A percentile compares a stretch with the other conserved stretches of the same genome.
Conservation (phyloP, 495 filamentous ascomycete genomes). For the Bathelium albidoporum region DNA sequence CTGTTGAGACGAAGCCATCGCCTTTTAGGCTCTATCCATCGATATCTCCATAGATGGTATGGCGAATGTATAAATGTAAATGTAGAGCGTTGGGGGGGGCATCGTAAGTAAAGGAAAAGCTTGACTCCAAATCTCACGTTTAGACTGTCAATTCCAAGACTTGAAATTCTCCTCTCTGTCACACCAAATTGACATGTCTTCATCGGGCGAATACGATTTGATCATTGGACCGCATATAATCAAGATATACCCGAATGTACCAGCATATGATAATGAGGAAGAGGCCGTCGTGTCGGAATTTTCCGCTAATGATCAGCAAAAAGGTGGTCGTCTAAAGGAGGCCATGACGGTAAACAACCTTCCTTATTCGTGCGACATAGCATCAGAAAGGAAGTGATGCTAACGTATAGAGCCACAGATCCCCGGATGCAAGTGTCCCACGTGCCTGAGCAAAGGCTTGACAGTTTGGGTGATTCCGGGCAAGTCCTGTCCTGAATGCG, state of each 20-base stretch:
- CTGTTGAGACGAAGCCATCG: too few relatives aligned
- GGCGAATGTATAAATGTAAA: too few relatives aligned
- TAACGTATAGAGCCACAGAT: conserved; percentile 17
- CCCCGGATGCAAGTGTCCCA: conserved; percentile 29
- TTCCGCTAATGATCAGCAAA: not conserved
- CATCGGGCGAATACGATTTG: not conserved
- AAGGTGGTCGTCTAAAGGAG: too few relatives aligned
- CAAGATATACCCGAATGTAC: not conserved
- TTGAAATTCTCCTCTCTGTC: not conserved
- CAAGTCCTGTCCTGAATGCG: conserved; percentile 30
- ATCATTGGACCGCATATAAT: not conserved
- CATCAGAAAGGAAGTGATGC: not conserved
- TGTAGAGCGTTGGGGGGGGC: too few relatives aligned
- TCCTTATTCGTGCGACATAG: not conserved
- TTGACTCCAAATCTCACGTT: too few relatives aligned
- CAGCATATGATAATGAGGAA: conserved; percentile 1
- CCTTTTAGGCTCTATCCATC: too few relatives aligned
- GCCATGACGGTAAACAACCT: too few relatives aligned
- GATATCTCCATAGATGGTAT: too few relatives aligned
- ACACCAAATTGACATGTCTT: not conserved
- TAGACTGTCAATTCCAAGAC: not conserved
- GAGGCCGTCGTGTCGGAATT: conserved; percentile 8
- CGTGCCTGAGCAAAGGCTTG: conserved; percentile 25
- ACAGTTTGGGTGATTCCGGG: conserved; percentile 34
- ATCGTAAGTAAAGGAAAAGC: too few relatives aligned